These are phyloP conservation scores for Venturiaceae sp. DNA, from an alignment of 2,329 filamentous ascomycete genomes.

Conservation along the genomic window DNA sequence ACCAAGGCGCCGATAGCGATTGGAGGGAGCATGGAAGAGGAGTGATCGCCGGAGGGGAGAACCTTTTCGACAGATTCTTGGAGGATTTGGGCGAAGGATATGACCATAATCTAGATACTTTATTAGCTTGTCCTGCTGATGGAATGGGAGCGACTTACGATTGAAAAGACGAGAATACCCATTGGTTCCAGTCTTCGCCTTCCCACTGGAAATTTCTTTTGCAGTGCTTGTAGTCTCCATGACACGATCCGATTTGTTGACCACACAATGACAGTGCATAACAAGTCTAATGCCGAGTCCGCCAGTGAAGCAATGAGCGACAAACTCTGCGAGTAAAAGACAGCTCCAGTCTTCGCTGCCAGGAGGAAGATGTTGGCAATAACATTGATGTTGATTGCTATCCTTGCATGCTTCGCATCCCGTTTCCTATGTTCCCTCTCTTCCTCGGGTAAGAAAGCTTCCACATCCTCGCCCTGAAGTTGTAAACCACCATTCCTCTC, in stretches of 20 bases:
- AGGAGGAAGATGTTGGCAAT: slow-evolving; percentile 50
- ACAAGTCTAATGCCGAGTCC: slow-evolving; percentile 50
- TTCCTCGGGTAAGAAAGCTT: slow-evolving; percentile 45
- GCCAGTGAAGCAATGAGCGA: slow-evolving; percentile 53
- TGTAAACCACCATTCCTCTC: slow-evolving; percentile 44
- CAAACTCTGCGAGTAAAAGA: slow-evolving; percentile 36
- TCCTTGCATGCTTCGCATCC: slow-evolving; percentile 38
- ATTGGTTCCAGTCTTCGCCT: slow-evolving; percentile 67
- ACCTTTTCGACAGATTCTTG: slow-evolving; percentile 51
- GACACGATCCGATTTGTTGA: slow-evolving; percentile 48
- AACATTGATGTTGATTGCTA: slow-evolving; percentile 53
- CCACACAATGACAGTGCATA: slow-evolving; percentile 53
- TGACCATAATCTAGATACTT: slow-evolving; percentile 66
- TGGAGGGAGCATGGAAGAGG: slow-evolving; percentile 39
- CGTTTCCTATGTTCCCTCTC: slow-evolving; percentile 39
- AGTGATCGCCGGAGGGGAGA: slow-evolving; percentile 38
- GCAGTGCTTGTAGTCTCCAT: slow-evolving; percentile 43
- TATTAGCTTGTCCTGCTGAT: too few species aligned
- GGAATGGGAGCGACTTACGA: slow-evolving; percentile 32
- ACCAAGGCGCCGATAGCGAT: slow-evolving; percentile 49
- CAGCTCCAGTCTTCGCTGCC: slow-evolving; percentile 45
- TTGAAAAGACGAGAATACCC: slow-evolving; percentile 70
- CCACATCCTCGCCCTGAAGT: slow-evolving; percentile 38
- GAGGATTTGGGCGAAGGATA: slow-evolving; percentile 65
- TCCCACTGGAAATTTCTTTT: slow-evolving; percentile 55